Conservation (phyloP, 805 yeast genomes). For the Saccharomycopsis oosterbeekiorum region DNA sequence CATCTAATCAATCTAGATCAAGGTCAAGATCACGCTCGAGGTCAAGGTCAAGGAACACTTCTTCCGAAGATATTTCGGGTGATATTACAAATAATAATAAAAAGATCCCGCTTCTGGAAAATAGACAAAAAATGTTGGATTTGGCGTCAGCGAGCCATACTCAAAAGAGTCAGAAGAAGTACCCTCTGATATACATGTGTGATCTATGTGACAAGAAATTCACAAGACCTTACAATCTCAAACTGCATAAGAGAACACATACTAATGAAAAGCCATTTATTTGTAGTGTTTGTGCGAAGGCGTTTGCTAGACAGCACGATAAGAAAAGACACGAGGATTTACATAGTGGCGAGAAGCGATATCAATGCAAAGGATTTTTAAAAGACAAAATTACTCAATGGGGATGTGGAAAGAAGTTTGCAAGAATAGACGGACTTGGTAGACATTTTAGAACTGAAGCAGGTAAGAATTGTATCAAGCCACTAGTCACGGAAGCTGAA, state of each 20-base stretch:
- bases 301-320: constrained; percentile 75
- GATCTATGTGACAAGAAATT: constrained; percentile 76
- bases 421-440: constrained; percentile 69
- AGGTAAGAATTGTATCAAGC: constrained; percentile 62
- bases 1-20: constrained; percentile 19
- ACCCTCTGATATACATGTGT: constrained; percentile 62
- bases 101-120: constrained; percentile 1
- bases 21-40: constrained; percentile 30
- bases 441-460: constrained; percentile 75
- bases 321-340: constrained; percentile 65
- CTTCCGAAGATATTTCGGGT: background rate
- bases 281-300: constrained; percentile 67
- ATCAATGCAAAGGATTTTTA: constrained; percentile 57
- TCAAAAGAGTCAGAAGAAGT: constrained; percentile 52
- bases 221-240: constrained; percentile 86
- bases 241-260: constrained; percentile 86
- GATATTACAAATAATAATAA: constrained; percentile 18
- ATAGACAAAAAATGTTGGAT: constrained; percentile 48
- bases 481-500: constrained; percentile 50
- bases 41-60: constrained; percentile 23
- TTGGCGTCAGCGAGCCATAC: constrained; percentile 49
- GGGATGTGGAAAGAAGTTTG: constrained; percentile 79
- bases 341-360: constrained; percentile 68
- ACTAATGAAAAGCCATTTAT: constrained; percentile 74
- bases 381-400: constrained; percentile 45